These are phyloP conservation scores for Hypoxylon sp. DNA, from an alignment of 2,329 filamentous ascomycete genomes.

Conservation along the genomic window DNA sequence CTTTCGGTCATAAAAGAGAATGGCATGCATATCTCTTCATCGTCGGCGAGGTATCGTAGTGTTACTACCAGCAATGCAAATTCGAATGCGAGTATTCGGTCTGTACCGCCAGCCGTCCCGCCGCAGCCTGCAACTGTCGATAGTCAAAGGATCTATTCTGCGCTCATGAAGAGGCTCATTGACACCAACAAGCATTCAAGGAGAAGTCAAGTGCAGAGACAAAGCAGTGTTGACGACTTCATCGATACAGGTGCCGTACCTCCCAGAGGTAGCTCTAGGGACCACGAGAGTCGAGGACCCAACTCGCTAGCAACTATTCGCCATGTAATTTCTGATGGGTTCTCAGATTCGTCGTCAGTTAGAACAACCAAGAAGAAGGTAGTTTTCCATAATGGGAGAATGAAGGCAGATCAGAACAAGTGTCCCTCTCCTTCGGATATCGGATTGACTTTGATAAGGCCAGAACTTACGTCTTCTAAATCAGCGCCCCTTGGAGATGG, in stretches of 20 bases:
- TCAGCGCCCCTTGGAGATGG: conserved; percentile 9
- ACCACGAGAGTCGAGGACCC: conserved; percentile 7
- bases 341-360: conserved; percentile 39
- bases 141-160: conserved; percentile 73
- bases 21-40: conserved; percentile 61
- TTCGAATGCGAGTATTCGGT: conserved; percentile 32
- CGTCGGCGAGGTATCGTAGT: conserved; percentile 53
- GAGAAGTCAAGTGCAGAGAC: conserved; percentile 40
- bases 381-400: background rate
- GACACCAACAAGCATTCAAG: conserved; percentile 55
- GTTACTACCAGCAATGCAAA: conserved; percentile 48
- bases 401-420: background rate
- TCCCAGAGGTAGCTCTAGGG: conserved; percentile 44
- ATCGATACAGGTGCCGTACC: conserved; percentile 40
- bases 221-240: conserved; percentile 42
- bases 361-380: conserved; percentile 22
- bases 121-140: conserved; percentile 59
- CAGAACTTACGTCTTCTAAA: conserved; percentile 18
- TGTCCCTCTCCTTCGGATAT: conserved; percentile 4
- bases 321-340: conserved; percentile 46
- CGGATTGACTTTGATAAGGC: conserved; percentile 3
- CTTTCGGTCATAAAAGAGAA: conserved; percentile 76
- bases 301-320: conserved; percentile 48
- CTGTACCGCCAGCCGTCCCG: conserved; percentile 33
- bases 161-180: conserved; percentile 70